Conservation (phyloP, 768 basidiomycete species). For the Chalciporus pseudorubinellus region DNA sequence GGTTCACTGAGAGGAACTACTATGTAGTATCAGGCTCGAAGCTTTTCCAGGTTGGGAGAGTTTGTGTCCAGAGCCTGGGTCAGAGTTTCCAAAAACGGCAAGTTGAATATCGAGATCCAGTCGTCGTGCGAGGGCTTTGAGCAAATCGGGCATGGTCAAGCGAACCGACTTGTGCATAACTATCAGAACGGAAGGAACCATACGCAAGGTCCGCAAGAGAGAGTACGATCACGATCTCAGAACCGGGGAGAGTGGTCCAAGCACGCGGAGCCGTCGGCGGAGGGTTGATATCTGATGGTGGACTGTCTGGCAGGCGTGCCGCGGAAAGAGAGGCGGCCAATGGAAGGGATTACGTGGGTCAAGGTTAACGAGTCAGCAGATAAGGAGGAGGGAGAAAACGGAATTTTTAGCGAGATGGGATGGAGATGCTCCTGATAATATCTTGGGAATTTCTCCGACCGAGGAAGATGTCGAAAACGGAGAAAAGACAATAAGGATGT, state of each 20-base stretch:
- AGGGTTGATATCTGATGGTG: conserved; percentile 10
- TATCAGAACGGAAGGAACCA: conserved; percentile 16
- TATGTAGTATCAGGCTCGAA: not conserved
- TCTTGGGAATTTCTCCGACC: conserved; percentile 37
- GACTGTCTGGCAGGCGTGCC: conserved; percentile 18
- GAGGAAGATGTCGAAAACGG: conserved; percentile 27
- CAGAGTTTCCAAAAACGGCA: conserved; percentile 25
- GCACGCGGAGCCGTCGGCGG: conserved; percentile 32
- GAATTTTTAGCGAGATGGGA: conserved; percentile 30
- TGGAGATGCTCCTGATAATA: no score
- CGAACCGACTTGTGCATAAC: not conserved
- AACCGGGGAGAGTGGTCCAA: conserved; percentile 14
- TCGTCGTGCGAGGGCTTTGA: not conserved
- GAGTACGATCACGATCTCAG: conserved; percentile 4
- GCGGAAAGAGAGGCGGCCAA: conserved; percentile 29
- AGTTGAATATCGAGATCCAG: conserved; percentile 23
- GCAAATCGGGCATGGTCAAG: conserved; percentile 6
- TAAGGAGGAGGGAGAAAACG: conserved; percentile 33
- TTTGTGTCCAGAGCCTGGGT: conserved; percentile 22
- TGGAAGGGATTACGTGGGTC: conserved; percentile 31
- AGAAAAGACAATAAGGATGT: conserved; percentile 46
- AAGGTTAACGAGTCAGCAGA: conserved; percentile 33
- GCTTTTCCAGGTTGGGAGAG: conserved; percentile 5
- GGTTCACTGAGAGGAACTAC: not conserved
- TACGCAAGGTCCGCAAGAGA: conserved; percentile 8